A percentile compares a stretch with the other conserved stretches of the same genome.
phyloP scores from a whole-genome alignment of 116 monocot species.

The Dioscorea cayenensis region DNA sequence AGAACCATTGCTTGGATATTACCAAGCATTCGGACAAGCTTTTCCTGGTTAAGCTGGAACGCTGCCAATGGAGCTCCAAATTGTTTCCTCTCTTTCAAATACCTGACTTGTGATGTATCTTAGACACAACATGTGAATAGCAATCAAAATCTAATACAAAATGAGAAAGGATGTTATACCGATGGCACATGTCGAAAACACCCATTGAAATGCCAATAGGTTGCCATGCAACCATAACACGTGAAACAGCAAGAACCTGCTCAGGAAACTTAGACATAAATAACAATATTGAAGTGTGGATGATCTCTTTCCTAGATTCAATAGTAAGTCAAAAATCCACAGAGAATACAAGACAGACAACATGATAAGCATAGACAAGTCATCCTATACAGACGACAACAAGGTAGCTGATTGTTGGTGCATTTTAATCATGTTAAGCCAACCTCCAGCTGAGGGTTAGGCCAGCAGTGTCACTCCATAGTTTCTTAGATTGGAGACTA shows the following conservation, averaged over 20 bases:
- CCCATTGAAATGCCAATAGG: slow-evolving; percentile 97
- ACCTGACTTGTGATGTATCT: slow-evolving; percentile 27
- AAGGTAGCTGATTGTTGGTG: no score
- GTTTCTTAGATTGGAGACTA: no score
- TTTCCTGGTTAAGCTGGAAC: slow-evolving; percentile 89
- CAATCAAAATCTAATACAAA: not conserved
- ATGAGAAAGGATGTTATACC: slow-evolving; percentile 32
- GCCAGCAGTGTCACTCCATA: no score
- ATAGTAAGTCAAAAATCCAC: no score
- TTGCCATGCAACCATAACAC: slow-evolving; percentile 96
- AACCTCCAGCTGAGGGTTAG: no score
- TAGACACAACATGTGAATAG: not conserved
- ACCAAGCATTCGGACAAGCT: slow-evolving; percentile 88
- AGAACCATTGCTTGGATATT: slow-evolving; percentile 97
- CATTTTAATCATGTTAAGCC: no score
- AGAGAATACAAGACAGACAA: no score
- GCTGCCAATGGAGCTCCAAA: slow-evolving; percentile 89
- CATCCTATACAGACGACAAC: no score
- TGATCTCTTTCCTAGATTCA: no score
- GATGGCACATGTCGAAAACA: slow-evolving; percentile 83
- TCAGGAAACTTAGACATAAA: not conserved
- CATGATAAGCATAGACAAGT: no score
- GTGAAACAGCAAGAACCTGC: slow-evolving; percentile 87
- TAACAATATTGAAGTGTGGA: not conserved
- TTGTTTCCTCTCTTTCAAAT: slow-evolving; percentile 90